Conservation (phyloP, 805 yeast species). For the Candida caryicola region DNA sequence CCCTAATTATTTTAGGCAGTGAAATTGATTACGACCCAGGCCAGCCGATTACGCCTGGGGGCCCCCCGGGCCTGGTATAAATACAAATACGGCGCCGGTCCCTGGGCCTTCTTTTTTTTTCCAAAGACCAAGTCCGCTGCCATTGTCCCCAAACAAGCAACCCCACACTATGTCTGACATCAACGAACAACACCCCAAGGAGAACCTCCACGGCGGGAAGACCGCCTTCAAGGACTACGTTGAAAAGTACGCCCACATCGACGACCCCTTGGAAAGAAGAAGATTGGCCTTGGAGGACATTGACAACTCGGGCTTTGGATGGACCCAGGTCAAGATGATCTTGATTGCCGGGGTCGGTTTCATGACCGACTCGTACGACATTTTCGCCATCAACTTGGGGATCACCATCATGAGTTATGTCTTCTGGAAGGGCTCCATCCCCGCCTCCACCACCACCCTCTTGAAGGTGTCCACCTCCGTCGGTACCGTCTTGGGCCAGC, state of each 20-base stretch:
- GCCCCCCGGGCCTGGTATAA: background rate
- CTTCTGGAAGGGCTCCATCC: conserved; percentile 64
- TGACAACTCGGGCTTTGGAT: conserved; percentile 74
- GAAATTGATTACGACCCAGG: background rate
- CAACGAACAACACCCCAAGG: conserved; percentile 17
- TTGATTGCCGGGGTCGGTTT: conserved; percentile 90
- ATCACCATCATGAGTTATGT: conserved; percentile 75
- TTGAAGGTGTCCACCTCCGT: conserved; percentile 88
- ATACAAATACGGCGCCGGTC: background rate
- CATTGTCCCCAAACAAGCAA: background rate
- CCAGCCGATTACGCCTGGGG: too few relatives aligned
- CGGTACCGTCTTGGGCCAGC: conserved; percentile 90
- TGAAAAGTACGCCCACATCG: conserved; percentile 76
- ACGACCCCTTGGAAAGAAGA: conserved; percentile 85
- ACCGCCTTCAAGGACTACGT: conserved; percentile 82
- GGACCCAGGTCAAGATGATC: conserved; percentile 82
- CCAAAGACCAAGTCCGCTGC: background rate
- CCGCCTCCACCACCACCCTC: conserved; percentile 70
- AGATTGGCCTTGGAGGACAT: conserved; percentile 80
- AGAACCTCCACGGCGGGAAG: conserved; percentile 60
- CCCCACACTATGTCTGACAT: conserved; percentile 23
- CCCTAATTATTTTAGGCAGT: background rate
- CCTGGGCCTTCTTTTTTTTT: background rate
- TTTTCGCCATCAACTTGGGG: conserved; percentile 84
- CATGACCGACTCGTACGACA: conserved; percentile 89